A percentile compares a stretch with the other conserved stretches of the same genome.
phyloP scores from a whole-genome alignment of 768 basidiomycete species.

The Tremella mesenterica region DNA sequence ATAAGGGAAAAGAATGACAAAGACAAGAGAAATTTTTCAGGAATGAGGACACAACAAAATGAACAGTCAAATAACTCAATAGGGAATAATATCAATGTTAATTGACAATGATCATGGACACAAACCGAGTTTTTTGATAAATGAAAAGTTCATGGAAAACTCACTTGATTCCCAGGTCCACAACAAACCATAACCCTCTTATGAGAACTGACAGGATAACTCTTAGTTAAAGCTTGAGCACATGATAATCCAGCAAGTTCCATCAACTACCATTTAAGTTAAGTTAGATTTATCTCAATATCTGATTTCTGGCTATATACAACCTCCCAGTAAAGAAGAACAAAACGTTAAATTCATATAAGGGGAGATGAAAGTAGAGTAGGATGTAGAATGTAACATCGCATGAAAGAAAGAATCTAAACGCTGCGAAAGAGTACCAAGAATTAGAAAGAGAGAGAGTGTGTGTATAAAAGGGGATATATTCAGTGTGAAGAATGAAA shows the following conservation, averaged over 20 bases:
- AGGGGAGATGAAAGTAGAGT: not conserved
- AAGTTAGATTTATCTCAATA: not conserved
- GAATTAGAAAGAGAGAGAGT: not conserved
- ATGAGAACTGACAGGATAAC: slow-evolving; percentile 61
- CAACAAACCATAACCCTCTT: slow-evolving; percentile 84
- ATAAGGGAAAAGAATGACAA: too few relatives aligned
- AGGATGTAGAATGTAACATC: not conserved
- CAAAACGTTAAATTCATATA: not conserved
- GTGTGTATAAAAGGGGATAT: not conserved
- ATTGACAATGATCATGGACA: too few relatives aligned
- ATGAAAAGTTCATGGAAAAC: too few relatives aligned
- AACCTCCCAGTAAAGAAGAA: not conserved
- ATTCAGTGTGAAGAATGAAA: too few relatives aligned
- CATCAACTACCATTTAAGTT: slow-evolving; percentile 67
- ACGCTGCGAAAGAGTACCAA: not conserved
- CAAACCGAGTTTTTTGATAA: too few relatives aligned
- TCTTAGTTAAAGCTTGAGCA: slow-evolving; percentile 74
- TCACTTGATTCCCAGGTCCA: slow-evolving; percentile 88
- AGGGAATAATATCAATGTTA: too few relatives aligned
- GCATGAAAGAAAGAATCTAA: not conserved
- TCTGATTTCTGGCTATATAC: too few relatives aligned
- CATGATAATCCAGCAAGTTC: slow-evolving; percentile 92
- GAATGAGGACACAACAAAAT: too few relatives aligned
- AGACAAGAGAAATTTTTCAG: too few relatives aligned
- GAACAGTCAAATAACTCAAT: too few relatives aligned